Conservation (phyloP, 768 basidiomycete genomes). For the Lactarius hengduanensis region DNA sequence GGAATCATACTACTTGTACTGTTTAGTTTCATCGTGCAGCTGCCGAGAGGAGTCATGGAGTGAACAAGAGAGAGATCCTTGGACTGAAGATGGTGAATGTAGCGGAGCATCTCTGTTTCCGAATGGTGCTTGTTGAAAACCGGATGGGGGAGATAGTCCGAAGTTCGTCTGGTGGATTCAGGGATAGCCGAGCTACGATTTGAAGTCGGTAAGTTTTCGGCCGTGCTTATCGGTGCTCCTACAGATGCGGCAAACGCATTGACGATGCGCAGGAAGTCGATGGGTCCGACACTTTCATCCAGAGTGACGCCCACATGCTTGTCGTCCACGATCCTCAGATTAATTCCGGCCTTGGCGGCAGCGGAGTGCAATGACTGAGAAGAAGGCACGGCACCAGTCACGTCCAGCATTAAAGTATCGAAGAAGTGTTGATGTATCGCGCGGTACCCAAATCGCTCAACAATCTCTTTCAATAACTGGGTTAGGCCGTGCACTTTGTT, state of each 20-base stretch:
- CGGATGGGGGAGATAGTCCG: slow-evolving; percentile 75
- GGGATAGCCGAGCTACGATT: slow-evolving; percentile 52
- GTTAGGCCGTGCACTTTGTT: slow-evolving; percentile 89
- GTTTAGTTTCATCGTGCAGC: slow-evolving; percentile 98
- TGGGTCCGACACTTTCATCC: slow-evolving; percentile 82
- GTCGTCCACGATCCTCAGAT: slow-evolving; percentile 76
- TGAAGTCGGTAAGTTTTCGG: slow-evolving; percentile 43
- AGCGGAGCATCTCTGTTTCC: slow-evolving; percentile 98
- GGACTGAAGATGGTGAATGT: slow-evolving; percentile 88
- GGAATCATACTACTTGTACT: slow-evolving; percentile 98
- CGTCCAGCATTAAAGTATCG: slow-evolving; percentile 84
- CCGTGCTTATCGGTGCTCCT: slow-evolving; percentile 46
- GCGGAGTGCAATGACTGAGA: slow-evolving; percentile 66
- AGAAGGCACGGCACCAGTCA: slow-evolving; percentile 54
- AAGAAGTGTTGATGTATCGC: slow-evolving; percentile 78
- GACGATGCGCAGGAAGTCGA: slow-evolving; percentile 73
- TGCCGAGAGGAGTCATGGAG: slow-evolving; percentile 93
- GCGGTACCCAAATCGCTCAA: slow-evolving; percentile 74
- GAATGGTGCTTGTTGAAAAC: slow-evolving; percentile 98
- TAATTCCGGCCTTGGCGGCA: slow-evolving; percentile 67
- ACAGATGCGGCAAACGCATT: slow-evolving; percentile 78
- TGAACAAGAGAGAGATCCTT: slow-evolving; percentile 96
- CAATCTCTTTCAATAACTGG: slow-evolving; percentile 62
- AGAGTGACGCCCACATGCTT: slow-evolving; percentile 82
- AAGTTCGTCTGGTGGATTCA: slow-evolving; percentile 54